Evolutionary conservation across 331 rosid species (phyloP).

Genomic region (Malus hybrid): DNA sequence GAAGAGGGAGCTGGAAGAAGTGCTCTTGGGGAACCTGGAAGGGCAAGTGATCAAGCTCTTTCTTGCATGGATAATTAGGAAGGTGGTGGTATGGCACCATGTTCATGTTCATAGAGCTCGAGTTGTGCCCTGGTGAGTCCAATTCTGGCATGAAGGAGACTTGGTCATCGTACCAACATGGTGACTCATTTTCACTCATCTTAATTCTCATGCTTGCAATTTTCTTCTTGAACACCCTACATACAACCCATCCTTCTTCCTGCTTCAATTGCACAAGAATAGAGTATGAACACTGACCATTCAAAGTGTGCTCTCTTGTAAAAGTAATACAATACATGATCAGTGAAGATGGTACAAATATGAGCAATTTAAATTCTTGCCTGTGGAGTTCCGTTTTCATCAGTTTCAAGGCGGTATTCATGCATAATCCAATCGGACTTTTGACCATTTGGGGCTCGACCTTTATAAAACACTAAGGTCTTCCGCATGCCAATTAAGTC

Average conservation of each 20-base stretch:
- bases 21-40: conserved; percentile 41
- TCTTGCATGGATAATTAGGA: conserved; percentile 53
- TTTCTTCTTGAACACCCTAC: conserved; percentile 94
- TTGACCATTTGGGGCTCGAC: conserved; percentile 95
- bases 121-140: conserved; percentile 59
- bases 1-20: conserved; percentile 63
- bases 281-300: not conserved
- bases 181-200: conserved; percentile 68
- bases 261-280: conserved; percentile 21
- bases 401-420: conserved; percentile 81
- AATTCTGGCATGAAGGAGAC: conserved; percentile 65
- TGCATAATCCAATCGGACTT: conserved; percentile 99
- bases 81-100: conserved; percentile 27
- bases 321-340: not conserved
- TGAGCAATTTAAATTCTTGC: conserved; percentile 25
- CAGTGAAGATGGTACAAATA: not conserved
- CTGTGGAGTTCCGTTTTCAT: conserved; percentile 81
- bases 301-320: not conserved
- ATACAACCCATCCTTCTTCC: conserved; percentile 98
- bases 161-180: conserved; percentile 86
- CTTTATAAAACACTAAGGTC: conserved; percentile 83
- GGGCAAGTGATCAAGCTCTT: conserved; percentile 46
- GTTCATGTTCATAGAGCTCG: conserved; percentile 26
- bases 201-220: conserved; percentile 50
- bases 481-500: conserved; percentile 89